Evolutionary conservation across 352 stramenopile species (phyloP), one percentile per base, ranked within the genome.

Genomic region (Plasmopara halstedii): DNA sequence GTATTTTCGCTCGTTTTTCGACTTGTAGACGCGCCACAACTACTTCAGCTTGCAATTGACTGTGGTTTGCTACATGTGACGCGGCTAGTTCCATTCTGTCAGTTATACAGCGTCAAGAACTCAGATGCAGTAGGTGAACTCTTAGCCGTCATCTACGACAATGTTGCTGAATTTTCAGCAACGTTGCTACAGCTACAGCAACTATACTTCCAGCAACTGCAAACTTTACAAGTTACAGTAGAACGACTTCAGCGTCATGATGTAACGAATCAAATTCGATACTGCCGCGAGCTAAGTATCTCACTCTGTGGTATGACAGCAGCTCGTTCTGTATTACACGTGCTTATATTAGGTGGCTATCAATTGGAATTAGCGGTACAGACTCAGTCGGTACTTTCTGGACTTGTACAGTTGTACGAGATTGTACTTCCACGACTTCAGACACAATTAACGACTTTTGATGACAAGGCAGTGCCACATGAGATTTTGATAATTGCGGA

Each of bases 371-470:
- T 67, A 36, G 22, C 32, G 7, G 32, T 64, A 8, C 54, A 58
- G 4, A 31, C 52, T 3, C 41, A 70, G 0, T 70, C 74, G 10
- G 35, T 91, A 9, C n/a, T 83, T 19, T 65, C 58, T n/a, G 49
- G 56, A 0, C 56, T 91, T 2, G 44, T 75, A 14, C 53, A 68
- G 15, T 80, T 68, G 47, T 88, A 88, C 51, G 76, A 91, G 41
- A 50, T 39, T 6, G 70, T 74, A 26, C 22, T 89, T 18, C 70
- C 73, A 1, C 23, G 29, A 3, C 33, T 88, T 18, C 71, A 88
- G 42, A 54, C 58, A 2, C 62, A 72, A 13, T 11, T 85, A 19
- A 20, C 33, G 7, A 76, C 58, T 11, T 56, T 83, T 17, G 65
- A 84, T 22, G 72, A 73, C 1, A 67, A 40, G 25, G 45, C 46